Percentiles rank a stretch among this genome's conserved stretches.
Evolutionary conservation across 1,139 yeast genomes (phyloP).

Genomic region (Yamadazyma kanchanaburiensis): DNA sequence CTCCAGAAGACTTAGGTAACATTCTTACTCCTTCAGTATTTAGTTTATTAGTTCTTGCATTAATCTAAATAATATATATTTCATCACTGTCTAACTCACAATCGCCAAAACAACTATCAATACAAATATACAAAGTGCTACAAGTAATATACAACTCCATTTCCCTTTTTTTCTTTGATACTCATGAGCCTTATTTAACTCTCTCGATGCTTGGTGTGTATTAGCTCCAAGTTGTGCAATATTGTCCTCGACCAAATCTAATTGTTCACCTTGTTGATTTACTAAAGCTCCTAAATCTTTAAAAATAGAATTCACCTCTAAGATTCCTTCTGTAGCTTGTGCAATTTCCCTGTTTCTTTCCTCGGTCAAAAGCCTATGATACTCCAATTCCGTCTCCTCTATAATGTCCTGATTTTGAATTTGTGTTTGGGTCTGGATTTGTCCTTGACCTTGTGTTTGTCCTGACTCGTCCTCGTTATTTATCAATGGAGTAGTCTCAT

Average conservation of each 20-base stretch:
- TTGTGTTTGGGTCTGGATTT: slow-evolving; percentile 20
- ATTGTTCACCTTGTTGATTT: slow-evolving; percentile 77
- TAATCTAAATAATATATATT: too few relatives aligned
- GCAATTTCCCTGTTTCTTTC: slow-evolving; percentile 73
- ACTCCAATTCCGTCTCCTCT: slow-evolving; percentile 64
- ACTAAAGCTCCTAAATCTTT: slow-evolving; percentile 77
- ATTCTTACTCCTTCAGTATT: too few relatives aligned
- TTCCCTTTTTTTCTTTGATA: slow-evolving; percentile 67
- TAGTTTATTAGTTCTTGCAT: too few relatives aligned
- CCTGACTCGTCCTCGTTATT: slow-evolving; percentile 4
- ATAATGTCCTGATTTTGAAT: slow-evolving; percentile 37
- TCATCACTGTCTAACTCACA: slow-evolving; percentile 25
- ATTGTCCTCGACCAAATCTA: slow-evolving; percentile 82
- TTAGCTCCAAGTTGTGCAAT: slow-evolving; percentile 62
- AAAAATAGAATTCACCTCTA: slow-evolving; percentile 81
- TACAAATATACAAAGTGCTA: slow-evolving; percentile 39
- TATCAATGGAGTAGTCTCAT: slow-evolving; percentile 28
- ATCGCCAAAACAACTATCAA: slow-evolving; percentile 38
- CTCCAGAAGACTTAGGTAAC: too few relatives aligned
- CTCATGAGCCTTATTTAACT: slow-evolving; percentile 68
- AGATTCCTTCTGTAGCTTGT: slow-evolving; percentile 72
- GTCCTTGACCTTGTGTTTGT: not conserved
- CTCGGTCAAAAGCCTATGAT: slow-evolving; percentile 64
- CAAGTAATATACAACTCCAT: slow-evolving; percentile 67
- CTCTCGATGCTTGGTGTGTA: slow-evolving; percentile 67